Base-by-base conservation (phyloP, 1,284 basidiomycete species). In the Melampsora americana region DNA sequence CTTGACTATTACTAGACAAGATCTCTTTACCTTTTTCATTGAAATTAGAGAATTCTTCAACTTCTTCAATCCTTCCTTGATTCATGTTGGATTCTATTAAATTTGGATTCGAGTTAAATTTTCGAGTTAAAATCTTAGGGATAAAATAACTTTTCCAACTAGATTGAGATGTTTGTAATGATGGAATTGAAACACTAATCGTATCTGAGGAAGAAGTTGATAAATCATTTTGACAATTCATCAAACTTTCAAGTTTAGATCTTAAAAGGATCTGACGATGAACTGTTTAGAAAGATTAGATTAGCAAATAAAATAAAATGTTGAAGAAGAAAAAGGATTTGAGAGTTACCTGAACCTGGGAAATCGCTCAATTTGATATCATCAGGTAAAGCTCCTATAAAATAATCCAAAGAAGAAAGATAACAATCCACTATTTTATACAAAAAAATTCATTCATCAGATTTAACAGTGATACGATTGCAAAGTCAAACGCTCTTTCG, bases 341-440 rank as follows among this genome's bases (percentile, higher is more conserved):
- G 39, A 56, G n/a, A 14, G 4, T 56, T n/a, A 56, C 53, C 53
- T 56, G 53, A 56, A 56, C 53, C 53, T n/a, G 53, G 53, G 14
- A 56, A 14, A 56, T 56, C 53, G 26, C 7, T 23, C 53, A 56
- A 28, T 6, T n/a, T 28, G 5, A 28, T 1, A 56, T 56, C 12
- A 6, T 56, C 26, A 28, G 53, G 53, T 23, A 56, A 28, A 14
- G 53, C 53, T n/a, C n/a, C 53, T n/a, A 56, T 56, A 23, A 56
- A 56, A 28, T 56, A 56, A 56, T 56, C 53, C 14, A 56, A 56
- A 23, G 53, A n/a, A 9, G 53, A 56, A 23, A 56, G 53, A 56
- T 56, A 56, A 28, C 53, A 56, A 28, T 56, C 53, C 11, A 56
- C 53, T 56, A 12, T 23, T 56, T 7, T 7, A 56, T n/a, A 56